phyloP scores from a whole-genome alignment of 192 early-diverging fungal species.

The Lunasporangiospora selenospora region DNA sequence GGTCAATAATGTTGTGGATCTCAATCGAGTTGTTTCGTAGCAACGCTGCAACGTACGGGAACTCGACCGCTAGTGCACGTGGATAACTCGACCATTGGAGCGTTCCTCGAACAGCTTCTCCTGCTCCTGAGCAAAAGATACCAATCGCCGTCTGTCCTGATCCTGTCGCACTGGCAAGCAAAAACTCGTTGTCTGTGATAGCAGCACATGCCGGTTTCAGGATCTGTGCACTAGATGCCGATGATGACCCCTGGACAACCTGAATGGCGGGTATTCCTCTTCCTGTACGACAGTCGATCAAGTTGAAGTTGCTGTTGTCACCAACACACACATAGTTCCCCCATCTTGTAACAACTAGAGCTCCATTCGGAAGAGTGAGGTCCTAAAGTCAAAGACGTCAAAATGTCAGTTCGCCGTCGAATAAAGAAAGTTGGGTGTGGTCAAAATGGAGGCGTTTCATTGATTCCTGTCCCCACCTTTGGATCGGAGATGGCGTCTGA shows the following conservation, averaged over 20 bases:
- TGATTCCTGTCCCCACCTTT: slow-evolving; percentile 13
- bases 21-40: slow-evolving; percentile 72
- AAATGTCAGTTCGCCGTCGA: too few relatives aligned
- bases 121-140: slow-evolving; percentile 69
- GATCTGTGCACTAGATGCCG: slow-evolving; percentile 25
- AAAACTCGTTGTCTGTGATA: slow-evolving; percentile 70
- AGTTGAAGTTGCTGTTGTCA: slow-evolving; percentile 72
- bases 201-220: slow-evolving; percentile 68
- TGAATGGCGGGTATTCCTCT: slow-evolving; percentile 41
- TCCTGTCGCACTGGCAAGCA: slow-evolving; percentile 59
- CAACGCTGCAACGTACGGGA: slow-evolving; percentile 76
- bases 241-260: slow-evolving; percentile 18
- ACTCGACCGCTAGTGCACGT: slow-evolving; percentile 68
- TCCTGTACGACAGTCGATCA: slow-evolving; percentile 55
- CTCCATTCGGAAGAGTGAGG: slow-evolving; percentile 67
- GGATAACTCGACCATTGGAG: slow-evolving; percentile 61
- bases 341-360: slow-evolving; percentile 60
- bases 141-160: slow-evolving; percentile 65
- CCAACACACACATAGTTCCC: slow-evolving; percentile 68
- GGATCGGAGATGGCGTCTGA: slow-evolving; percentile 27
- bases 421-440: not conserved
- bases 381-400: slow-evolving; percentile 52
- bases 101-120: slow-evolving; percentile 78
- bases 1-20: slow-evolving; percentile 77
- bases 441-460: not conserved